These are phyloP conservation scores for Vitis hybrid DNA, from an alignment of 177 flowering plant species.

Conservation along the genomic window DNA sequence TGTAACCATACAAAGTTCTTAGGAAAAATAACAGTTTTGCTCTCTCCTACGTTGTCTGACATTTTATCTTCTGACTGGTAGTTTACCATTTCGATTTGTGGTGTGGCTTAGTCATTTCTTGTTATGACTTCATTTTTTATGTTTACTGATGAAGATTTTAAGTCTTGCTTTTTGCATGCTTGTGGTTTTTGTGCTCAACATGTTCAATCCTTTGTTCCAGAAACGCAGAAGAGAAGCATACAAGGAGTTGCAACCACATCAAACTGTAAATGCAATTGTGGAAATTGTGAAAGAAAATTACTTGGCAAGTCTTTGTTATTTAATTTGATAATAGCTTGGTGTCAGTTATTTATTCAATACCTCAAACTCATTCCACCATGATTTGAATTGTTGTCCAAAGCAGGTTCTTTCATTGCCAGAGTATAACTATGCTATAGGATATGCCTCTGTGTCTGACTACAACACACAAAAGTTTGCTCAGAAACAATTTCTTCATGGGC, in stretches of 20 bases:
- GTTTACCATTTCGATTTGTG: no score
- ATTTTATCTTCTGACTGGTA: neutral
- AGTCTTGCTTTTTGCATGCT: neutral
- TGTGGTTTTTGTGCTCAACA: neutral
- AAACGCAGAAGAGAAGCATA: slow-evolving; percentile 61
- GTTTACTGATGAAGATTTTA: neutral
- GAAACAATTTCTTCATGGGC: slow-evolving; percentile 57
- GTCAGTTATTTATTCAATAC: neutral
- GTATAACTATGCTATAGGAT: slow-evolving; percentile 60
- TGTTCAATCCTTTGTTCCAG: slow-evolving; percentile 29
- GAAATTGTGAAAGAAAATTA: slow-evolving; percentile 91
- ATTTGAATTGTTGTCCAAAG: neutral
- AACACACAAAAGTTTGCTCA: slow-evolving; percentile 71
- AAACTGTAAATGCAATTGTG: slow-evolving; percentile 73
- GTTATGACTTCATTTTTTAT: no score
- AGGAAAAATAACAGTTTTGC: neutral
- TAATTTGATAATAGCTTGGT: neutral
- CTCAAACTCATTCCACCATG: slow-evolving; percentile 3
- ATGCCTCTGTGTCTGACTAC: slow-evolving; percentile 69
- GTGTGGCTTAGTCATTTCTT: neutral
- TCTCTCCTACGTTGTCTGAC: neutral
- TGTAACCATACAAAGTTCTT: neutral
- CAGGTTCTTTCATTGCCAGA: slow-evolving; percentile 93
- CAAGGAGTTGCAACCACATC: slow-evolving; percentile 56
- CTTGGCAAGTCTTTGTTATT: slow-evolving; percentile 55